These are phyloP conservation scores for Penicillium parvum DNA, from an alignment of 495 filamentous ascomycete genomes.

Conservation along the genomic window DNA sequence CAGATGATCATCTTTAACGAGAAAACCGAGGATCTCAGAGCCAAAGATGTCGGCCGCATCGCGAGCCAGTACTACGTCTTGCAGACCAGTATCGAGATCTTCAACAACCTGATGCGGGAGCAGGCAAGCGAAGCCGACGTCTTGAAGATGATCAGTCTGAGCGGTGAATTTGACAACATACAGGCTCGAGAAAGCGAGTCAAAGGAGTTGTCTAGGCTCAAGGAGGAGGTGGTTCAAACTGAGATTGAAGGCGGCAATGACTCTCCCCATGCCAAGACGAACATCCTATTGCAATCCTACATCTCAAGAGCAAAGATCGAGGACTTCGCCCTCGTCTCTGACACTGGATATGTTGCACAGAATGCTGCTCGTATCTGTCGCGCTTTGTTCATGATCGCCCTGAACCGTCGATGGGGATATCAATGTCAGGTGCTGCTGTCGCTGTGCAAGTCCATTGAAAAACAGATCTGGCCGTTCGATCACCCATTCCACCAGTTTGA, in stretches of 20 bases:
- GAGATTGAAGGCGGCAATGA: conserved; percentile 72
- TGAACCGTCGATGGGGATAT: conserved; percentile 91
- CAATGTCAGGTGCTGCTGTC: conserved; percentile 86
- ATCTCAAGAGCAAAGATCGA: conserved; percentile 86
- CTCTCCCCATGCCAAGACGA: conserved; percentile 83
- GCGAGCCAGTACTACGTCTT: conserved; percentile 96
- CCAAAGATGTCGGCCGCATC: conserved; percentile 93
- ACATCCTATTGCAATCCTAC: conserved; percentile 89
- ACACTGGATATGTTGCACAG: conserved; percentile 91
- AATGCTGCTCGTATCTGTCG: conserved; percentile 92
- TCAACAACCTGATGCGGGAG: conserved; percentile 86
- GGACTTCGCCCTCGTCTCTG: conserved; percentile 88
- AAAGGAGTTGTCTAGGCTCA: conserved; percentile 66
- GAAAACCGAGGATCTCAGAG: conserved; percentile 78
- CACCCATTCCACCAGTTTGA: conserved; percentile 96
- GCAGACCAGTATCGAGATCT: conserved; percentile 88
- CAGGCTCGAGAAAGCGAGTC: conserved; percentile 84
- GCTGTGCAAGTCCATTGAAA: conserved; percentile 94
- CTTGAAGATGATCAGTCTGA: conserved; percentile 90
- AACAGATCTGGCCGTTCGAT: conserved; percentile 87
- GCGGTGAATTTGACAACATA: conserved; percentile 96
- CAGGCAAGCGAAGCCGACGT: conserved; percentile 81
- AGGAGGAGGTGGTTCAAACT: conserved; percentile 61
- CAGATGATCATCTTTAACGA: conserved; percentile 99
- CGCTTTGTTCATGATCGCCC: conserved; percentile 92